A percentile compares a stretch with the other conserved stretches of the same genome.
Evolutionary conservation across 2,329 filamentous ascomycete genomes (phyloP).

Genomic region (Colletotrichum sp.): DNA sequence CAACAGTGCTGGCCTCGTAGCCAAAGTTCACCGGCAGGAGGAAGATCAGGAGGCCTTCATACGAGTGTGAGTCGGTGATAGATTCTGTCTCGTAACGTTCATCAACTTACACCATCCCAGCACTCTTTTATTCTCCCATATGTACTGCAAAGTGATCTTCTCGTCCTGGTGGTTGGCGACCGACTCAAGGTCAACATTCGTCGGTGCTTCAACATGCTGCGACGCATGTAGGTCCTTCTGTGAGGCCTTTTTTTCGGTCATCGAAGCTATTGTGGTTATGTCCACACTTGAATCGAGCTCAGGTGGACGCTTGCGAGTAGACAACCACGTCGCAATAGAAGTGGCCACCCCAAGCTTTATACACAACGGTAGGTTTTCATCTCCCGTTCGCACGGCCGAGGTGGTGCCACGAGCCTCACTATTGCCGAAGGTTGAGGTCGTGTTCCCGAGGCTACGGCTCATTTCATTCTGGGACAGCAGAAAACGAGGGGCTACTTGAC

Average conservation of each 20-base stretch:
- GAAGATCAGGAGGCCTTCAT: constrained; percentile 7
- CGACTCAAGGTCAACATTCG: neutral
- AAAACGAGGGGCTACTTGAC: neutral
- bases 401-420: neutral
- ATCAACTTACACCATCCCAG: constrained; percentile 6
- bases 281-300: neutral
- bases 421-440: neutral
- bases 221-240: neutral
- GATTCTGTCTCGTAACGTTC: neutral
- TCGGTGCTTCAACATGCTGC: neutral
- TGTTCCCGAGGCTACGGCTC: neutral
- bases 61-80: neutral
- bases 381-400: neutral
- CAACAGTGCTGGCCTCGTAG: constrained; percentile 31
- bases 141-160: neutral
- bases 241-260: neutral
- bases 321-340: neutral
- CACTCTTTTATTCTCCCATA: constrained; percentile 9
- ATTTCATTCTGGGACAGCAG: neutral
- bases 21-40: constrained; percentile 24
- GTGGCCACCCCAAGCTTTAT: neutral
- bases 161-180: neutral
- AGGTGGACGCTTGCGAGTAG: neutral
- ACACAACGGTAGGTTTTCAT: neutral
- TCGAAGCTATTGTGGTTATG: neutral